These are phyloP conservation scores for Diplodia seriata DNA, from an alignment of 2,329 filamentous ascomycete species.

Conservation along the genomic window DNA sequence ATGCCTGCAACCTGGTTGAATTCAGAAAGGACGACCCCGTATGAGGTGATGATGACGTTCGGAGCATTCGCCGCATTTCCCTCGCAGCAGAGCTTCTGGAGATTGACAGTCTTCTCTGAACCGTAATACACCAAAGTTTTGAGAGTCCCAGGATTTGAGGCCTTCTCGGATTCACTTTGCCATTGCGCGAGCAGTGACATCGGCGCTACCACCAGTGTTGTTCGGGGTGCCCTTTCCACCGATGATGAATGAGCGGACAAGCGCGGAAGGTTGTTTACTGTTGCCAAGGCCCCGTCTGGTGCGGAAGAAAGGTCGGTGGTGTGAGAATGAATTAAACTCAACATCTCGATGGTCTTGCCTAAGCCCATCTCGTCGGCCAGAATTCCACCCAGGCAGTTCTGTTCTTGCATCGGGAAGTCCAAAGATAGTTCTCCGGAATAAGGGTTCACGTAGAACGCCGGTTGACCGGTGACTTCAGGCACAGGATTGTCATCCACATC, in stretches of 20 bases:
- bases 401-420: conserved; percentile 90
- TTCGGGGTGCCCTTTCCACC: conserved; percentile 77
- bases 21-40: conserved; percentile 89
- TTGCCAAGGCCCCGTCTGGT: conserved; percentile 41
- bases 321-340: conserved; percentile 89
- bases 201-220: conserved; percentile 92
- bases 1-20: conserved; percentile 76
- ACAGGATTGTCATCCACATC: conserved; percentile 85
- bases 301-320: conserved; percentile 61
- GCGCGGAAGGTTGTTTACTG: conserved; percentile 68
- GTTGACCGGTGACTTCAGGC: conserved; percentile 67
- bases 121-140: conserved; percentile 93
- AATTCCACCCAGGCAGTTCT: conserved; percentile 91
- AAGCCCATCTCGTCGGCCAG: conserved; percentile 97
- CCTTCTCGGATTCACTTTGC: conserved; percentile 93
- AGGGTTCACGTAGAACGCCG: conserved; percentile 91
- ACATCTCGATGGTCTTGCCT: conserved; percentile 98
- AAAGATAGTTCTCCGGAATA: conserved; percentile 94
- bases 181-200: conserved; percentile 97
- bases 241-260: conserved; percentile 64
- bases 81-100: conserved; percentile 78
- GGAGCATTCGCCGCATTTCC: conserved; percentile 78
- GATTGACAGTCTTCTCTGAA: conserved; percentile 77
- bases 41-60: conserved; percentile 92
- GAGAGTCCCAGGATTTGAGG: conserved; percentile 81